phyloP scores from a whole-genome alignment of 192 early-diverging fungal genomes.

The Thamnidium elegans region DNA sequence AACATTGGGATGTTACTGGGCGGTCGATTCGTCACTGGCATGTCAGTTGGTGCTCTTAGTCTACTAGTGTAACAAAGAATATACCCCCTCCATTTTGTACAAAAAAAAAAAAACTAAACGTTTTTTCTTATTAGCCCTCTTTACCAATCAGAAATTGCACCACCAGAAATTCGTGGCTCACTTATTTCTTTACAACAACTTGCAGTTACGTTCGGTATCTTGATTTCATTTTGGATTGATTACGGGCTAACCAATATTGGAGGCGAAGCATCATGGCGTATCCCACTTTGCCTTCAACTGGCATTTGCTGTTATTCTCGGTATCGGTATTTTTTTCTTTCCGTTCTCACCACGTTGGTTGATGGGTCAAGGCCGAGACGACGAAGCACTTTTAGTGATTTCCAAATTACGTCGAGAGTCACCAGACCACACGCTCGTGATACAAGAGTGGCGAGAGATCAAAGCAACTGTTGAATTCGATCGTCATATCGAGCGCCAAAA shows the following conservation, averaged over 20 bases:
- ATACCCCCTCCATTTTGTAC: conserved; percentile 32
- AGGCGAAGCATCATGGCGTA: conserved; percentile 56
- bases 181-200: conserved; percentile 56
- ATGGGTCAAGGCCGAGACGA: conserved; percentile 49
- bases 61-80: conserved; percentile 31
- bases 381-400: conserved; percentile 56
- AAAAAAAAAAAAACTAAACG: neutral
- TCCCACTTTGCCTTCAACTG: conserved; percentile 71
- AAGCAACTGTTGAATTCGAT: conserved; percentile 36
- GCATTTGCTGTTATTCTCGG: conserved; percentile 62
- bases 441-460: conserved; percentile 38
- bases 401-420: conserved; percentile 40
- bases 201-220: conserved; percentile 56
- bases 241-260: conserved; percentile 36
- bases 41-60: conserved; percentile 51
- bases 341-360: conserved; percentile 76
- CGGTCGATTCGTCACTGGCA: conserved; percentile 53
- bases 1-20: conserved; percentile 41
- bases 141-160: conserved; percentile 56
- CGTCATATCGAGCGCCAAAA: conserved; percentile 14
- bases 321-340: conserved; percentile 68
- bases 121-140: conserved; percentile 34
- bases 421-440: conserved; percentile 11
- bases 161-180: conserved; percentile 56
- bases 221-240: conserved; percentile 55